Evolutionary conservation across 768 basidiomycete species (phyloP), one percentile per base, ranked within the genome.

Genomic region (Galerina marginata): DNA sequence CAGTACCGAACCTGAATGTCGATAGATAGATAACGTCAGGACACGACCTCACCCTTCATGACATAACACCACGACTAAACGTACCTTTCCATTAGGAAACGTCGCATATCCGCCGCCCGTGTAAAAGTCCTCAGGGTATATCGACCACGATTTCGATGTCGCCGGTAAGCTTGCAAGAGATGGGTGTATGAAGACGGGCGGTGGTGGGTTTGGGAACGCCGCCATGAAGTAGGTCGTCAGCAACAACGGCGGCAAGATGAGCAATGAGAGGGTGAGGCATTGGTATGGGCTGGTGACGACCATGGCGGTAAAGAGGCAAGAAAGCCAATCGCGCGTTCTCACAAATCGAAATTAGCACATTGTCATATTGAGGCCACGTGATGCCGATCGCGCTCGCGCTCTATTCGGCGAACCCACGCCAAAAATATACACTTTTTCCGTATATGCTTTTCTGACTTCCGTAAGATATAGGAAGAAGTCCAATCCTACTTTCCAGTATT

Each of bases 41-140:
- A 33, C 5, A 33, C 29, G 29, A 7, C 29, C 29, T 58, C 25
- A 37, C 29, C 16, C 37, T 25, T 20, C 33, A 20, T 33, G 29
- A 7, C 29, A 33, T 33, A 7, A 51, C 26, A 42, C 42, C 38
- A 56, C 11, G 6, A 29, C 42, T 36, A 23, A 59, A 63, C 83
- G 46, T 60, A 87, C 89, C 59, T 80, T 78, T 43, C 92, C 92
- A 58, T 81, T 81, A 1, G 92, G 91, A 50, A 92, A 76, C 1
- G 75, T 72, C 3, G 81, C 88, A 72, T 92, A 92, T 9, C 78
- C 82, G 7, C 88, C 87, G 10, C 86, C 86, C 0, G 78, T 70
- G 67, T 86, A 91, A 66, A 83, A 87, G 63, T 90, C 81, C 57
- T 90, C 88, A 0, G 89, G 86, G 68, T 93, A 93, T 53, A 93